A percentile compares a stretch with the other conserved stretches of the same genome.
phyloP scores from a whole-genome alignment of 2,329 filamentous ascomycete species.

The Ambrosiella cleistominuta region DNA sequence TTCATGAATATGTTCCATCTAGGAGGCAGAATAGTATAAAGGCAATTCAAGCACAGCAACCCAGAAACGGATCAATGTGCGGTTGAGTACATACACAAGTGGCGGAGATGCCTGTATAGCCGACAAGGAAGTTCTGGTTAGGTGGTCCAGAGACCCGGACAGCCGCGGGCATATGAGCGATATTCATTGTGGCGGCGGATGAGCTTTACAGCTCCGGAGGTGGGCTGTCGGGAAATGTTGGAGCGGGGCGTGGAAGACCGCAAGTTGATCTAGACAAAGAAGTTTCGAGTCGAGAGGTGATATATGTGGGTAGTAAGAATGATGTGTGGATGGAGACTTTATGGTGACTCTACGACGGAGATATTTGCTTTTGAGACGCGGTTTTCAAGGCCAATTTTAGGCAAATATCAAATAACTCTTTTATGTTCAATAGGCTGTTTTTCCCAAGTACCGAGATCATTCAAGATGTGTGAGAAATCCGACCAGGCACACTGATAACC shows the following conservation, averaged over 20 bases:
- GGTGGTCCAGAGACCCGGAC: constrained; percentile 95
- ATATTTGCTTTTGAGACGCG: too few relatives aligned
- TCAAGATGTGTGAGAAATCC: too few relatives aligned
- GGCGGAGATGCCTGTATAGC: constrained; percentile 94
- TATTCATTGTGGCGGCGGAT: neutral
- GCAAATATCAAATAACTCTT: too few relatives aligned
- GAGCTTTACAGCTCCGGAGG: neutral
- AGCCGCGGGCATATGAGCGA: constrained; percentile 45
- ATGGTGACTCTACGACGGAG: too few relatives aligned
- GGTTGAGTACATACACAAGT: constrained; percentile 55
- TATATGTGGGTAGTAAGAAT: neutral
- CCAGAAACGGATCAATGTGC: neutral
- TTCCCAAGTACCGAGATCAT: too few relatives aligned
- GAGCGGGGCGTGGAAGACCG: too few relatives aligned
- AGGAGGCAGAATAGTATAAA: neutral
- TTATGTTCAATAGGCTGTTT: too few relatives aligned
- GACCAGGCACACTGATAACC: too few relatives aligned
- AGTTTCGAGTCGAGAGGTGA: too few relatives aligned
- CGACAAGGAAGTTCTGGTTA: constrained; percentile 91
- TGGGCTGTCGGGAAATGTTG: neutral
- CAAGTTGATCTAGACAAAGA: too few relatives aligned
- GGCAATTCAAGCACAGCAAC: neutral
- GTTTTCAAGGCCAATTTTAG: too few relatives aligned
- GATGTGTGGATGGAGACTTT: too few relatives aligned
- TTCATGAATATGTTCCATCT: neutral